Evolutionary conservation across 2,329 filamentous ascomycete species (phyloP), one percentile per base, ranked within the genome.

Genomic region (Ceratocystis cacaofunesta): DNA sequence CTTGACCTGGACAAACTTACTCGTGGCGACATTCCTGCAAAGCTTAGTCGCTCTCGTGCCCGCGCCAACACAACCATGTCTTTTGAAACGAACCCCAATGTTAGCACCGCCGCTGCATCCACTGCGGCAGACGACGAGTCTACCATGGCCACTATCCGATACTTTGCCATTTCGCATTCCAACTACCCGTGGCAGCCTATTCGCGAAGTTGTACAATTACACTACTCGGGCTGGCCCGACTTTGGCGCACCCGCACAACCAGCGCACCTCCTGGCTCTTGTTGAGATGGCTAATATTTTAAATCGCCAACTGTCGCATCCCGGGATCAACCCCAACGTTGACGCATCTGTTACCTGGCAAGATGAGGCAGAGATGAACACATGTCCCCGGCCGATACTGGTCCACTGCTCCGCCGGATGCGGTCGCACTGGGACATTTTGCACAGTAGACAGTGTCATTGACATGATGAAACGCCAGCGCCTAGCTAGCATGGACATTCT

Each of bases 151-250:
- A 85, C 88, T 61, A 84, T 97, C 50, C 87, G 94, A 58, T 94
- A 94, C 73, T 94, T 97, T 71, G 87, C 89, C 0, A 77, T 99
- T 32, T 86, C 85, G 0, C 90, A 97, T 72, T 78, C 84, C 1
- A 78, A 82, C 1, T 82, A 88, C 66, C 92, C 92, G 0, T 96
- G 96, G 72, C 84, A 85, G 22, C 89, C 90, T 0, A 87, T 96
- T 69, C 88, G 92, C 28, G 92, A 97, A 74, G 87, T 99, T 68
- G 96, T 92, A 0, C 94, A 99, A 70, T 78, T 99, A 15, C 92
- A 97, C 72, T 97, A 96, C 73, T 85, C 90, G 0, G 86, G 88
- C n/a, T 99, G 94, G 94, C 94, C 94, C 0, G 94, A 99, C 72
- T 96, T 97, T 74, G 94, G 94, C 22, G 88, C 91, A 0, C 92